These are phyloP conservation scores for Xylaria curta DNA, from an alignment of 495 filamentous ascomycete species.

Conservation along the genomic window DNA sequence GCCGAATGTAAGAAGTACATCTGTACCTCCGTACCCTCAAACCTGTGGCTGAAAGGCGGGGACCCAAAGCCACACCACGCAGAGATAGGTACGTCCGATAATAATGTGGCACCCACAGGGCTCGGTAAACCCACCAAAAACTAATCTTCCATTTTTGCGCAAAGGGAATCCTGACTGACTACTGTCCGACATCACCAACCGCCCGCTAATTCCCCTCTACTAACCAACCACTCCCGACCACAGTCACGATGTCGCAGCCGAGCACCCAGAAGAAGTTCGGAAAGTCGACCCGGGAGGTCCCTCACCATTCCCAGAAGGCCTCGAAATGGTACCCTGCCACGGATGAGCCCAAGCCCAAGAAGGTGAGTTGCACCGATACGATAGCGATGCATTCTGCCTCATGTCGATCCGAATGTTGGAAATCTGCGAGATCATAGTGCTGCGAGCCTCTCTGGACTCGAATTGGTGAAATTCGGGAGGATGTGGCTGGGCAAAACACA, in stretches of 20 bases:
- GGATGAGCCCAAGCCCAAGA: slow-evolving; percentile 87
- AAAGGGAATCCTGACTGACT: slow-evolving; percentile 40
- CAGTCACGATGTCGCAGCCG: slow-evolving; percentile 70
- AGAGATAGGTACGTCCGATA: slow-evolving; percentile 23
- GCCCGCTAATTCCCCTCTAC: slow-evolving; percentile 41
- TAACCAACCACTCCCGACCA: slow-evolving; percentile 42
- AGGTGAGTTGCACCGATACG: slow-evolving; percentile 68
- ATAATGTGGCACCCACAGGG: slow-evolving; percentile 41
- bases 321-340: slow-evolving; percentile 99
- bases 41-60: slow-evolving; percentile 18
- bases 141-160: slow-evolving; percentile 44
- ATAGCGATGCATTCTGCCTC: slow-evolving; percentile 15
- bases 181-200: slow-evolving; percentile 40
- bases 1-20: not conserved
- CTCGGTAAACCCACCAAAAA: slow-evolving; percentile 47
- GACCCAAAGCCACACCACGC: slow-evolving; percentile 33
- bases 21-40: not conserved
- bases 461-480: not conserved
- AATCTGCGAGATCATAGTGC: not conserved
- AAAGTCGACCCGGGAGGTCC: slow-evolving; percentile 92
- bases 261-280: slow-evolving; percentile 92
- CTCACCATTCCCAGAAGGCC: slow-evolving; percentile 84
- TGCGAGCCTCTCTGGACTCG: not conserved
- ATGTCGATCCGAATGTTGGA: not conserved
- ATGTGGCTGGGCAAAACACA: not conserved